Conservation (phyloP, 176 grass and related monocot genomes). For the Carex cristatella region DNA sequence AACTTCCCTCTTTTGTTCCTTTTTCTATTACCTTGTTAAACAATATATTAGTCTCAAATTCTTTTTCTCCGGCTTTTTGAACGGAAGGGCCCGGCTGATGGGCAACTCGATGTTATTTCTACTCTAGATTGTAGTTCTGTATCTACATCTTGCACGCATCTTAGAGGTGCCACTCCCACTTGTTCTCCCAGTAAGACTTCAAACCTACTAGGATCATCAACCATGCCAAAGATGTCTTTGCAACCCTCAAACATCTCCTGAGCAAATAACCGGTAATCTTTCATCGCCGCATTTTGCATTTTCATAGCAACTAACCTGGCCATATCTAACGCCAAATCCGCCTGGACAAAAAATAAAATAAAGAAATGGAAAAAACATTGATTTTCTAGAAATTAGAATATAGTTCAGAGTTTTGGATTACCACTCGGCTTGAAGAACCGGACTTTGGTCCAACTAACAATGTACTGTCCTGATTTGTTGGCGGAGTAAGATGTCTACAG, state of each 20-base stretch:
- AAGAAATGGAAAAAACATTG: not conserved
- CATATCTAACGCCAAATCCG: not conserved
- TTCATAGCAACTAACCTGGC: not conserved
- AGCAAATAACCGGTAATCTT: constrained; percentile 4
- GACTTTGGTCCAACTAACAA: not conserved
- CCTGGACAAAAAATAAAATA: not conserved
- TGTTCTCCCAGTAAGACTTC: constrained; percentile 2
- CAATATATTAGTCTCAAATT: not conserved
- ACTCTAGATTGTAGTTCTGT: not conserved
- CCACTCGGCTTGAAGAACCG: not conserved
- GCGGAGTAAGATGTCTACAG: not conserved
- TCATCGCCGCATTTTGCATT: not conserved
- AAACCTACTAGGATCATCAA: not conserved
- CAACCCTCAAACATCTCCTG: constrained; percentile 9
- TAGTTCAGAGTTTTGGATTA: too few relatives aligned
- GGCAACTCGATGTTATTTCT: not conserved
- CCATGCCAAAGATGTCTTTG: constrained; percentile 1
- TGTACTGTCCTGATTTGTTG: not conserved
- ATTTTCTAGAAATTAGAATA: not conserved
- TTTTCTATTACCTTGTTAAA: too few relatives aligned
- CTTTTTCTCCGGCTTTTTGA: not conserved
- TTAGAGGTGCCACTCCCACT: not conserved
- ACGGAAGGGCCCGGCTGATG: not conserved
- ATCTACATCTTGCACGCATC: not conserved
- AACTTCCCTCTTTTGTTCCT: too few relatives aligned